Percentiles rank a stretch among this genome's conserved stretches.
phyloP scores from a whole-genome alignment of 2,329 filamentous ascomycete genomes.

The Chaetomium sp. region DNA sequence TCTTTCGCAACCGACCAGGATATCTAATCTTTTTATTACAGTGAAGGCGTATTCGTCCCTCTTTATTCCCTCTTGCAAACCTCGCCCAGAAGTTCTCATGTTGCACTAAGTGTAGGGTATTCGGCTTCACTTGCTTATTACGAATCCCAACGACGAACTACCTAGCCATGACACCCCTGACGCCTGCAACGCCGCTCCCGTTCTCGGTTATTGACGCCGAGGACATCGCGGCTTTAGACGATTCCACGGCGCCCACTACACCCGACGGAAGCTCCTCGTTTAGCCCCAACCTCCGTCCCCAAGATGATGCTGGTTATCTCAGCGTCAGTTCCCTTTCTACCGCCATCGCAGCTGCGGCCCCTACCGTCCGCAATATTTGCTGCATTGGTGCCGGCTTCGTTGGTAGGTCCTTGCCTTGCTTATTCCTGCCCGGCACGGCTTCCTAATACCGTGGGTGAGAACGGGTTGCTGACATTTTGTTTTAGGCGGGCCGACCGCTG shows the following conservation, averaged over 20 bases:
- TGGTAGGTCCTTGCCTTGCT: not conserved
- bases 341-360: not conserved
- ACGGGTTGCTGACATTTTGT: not conserved
- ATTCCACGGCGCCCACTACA: constrained; percentile 16
- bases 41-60: not conserved
- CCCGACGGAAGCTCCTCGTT: constrained; percentile 17
- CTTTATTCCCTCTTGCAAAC: not conserved
- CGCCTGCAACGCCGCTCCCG: not conserved
- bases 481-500: constrained; percentile 15
- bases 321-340: not conserved
- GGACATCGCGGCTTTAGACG: constrained; percentile 4
- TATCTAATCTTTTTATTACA: not conserved
- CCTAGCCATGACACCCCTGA: not conserved
- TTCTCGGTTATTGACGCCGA: not conserved
- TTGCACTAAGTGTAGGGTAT: not conserved
- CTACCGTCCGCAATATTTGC: constrained; percentile 17
- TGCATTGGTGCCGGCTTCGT: constrained; percentile 17
- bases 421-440: too few species aligned
- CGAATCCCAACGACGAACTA: not conserved
- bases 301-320: constrained; percentile 2
- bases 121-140: not conserved
- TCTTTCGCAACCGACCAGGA: not conserved
- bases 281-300: constrained; percentile 14
- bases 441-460: not conserved
- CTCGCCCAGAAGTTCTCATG: not conserved